Percentiles rank a stretch among this genome's conserved stretches.
These are phyloP conservation scores for Bidens hawaiensis DNA, from an alignment of 140 eudicot genomes.

Conservation along the genomic window DNA sequence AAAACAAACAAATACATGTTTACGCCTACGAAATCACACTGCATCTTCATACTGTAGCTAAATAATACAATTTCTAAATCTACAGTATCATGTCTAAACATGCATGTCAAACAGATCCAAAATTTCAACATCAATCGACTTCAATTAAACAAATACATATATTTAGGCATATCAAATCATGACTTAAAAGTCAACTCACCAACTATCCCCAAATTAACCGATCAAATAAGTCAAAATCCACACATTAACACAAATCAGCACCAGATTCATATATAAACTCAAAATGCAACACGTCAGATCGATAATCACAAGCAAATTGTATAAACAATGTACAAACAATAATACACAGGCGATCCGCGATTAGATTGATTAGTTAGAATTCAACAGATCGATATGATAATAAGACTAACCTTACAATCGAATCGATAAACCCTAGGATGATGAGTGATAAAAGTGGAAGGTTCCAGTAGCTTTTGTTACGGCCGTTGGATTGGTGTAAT, in stretches of 20 bases:
- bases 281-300: background rate
- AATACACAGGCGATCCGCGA: background rate
- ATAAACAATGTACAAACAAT: background rate
- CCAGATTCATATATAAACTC: background rate
- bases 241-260: background rate
- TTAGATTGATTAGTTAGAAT: background rate
- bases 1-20: background rate
- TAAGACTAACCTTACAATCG: slow-evolving; percentile 18
- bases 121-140: too few relatives aligned
- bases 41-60: too few relatives aligned
- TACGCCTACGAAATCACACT: background rate
- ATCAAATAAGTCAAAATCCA: background rate
- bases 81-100: too few relatives aligned
- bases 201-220: background rate
- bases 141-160: too few relatives aligned
- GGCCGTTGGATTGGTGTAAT: slow-evolving; percentile 23
- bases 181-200: background rate
- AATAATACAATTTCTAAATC: too few relatives aligned
- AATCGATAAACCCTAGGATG: slow-evolving; percentile 23
- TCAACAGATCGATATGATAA: background rate
- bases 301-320: background rate
- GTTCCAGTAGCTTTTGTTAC: slow-evolving; percentile 20
- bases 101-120: too few relatives aligned
- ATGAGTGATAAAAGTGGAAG: slow-evolving; percentile 22
- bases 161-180: background rate